phyloP scores from a whole-genome alignment of 257 asterid species.

The Nemophila menziesii region DNA sequence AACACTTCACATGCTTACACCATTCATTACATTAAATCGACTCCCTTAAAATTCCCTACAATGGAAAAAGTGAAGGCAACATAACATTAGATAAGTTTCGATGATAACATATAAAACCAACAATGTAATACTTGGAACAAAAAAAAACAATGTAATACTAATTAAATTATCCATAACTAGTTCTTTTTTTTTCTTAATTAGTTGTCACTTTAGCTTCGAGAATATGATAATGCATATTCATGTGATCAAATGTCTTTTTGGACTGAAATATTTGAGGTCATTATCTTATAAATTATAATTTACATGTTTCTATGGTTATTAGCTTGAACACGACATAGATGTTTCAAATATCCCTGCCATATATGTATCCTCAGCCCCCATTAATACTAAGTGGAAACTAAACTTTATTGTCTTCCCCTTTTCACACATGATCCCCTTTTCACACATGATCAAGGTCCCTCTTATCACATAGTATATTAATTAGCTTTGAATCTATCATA shows the following conservation, averaged over 20 bases:
- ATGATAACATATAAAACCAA: no score
- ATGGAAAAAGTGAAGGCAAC: no score
- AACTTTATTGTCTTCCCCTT: constrained; percentile 3
- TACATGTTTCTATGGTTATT: constrained; percentile 9
- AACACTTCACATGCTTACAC: no score
- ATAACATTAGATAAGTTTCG: no score
- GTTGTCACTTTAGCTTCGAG: not conserved
- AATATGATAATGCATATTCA: not conserved
- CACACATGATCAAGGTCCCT: constrained; percentile 12
- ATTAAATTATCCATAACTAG: not conserved
- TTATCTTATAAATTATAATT: no score
- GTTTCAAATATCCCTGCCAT: not conserved
- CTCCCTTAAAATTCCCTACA: no score
- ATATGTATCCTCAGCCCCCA: constrained; percentile 2
- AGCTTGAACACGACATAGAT: not conserved
- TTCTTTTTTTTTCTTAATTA: no score
- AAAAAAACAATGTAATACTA: no score
- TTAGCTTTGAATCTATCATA: no score
- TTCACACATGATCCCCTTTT: constrained; percentile 14
- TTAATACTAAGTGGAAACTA: not conserved
- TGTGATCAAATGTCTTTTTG: constrained; percentile 11
- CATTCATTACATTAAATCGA: no score
- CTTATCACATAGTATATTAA: not conserved
- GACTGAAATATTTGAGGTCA: constrained; percentile 1
- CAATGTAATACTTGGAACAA: no score